Percentiles rank a stretch among this genome's conserved stretches.
These are phyloP conservation scores for Aspergillus intermedius DNA, from an alignment of 2,329 filamentous ascomycete species.

Conservation along the genomic window DNA sequence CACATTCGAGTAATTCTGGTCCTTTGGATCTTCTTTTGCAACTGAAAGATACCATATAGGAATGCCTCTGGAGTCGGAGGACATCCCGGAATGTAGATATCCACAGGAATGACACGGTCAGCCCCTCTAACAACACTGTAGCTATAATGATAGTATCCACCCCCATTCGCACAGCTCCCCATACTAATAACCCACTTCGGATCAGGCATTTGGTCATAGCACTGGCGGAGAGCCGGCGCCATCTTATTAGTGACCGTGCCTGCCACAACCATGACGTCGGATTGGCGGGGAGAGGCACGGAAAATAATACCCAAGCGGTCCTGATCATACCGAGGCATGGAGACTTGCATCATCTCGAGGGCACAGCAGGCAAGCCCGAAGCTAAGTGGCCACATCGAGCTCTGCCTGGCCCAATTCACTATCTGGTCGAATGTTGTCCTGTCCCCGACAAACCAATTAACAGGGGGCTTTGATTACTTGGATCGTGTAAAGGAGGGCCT, in stretches of 20 bases:
- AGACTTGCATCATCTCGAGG: conserved; percentile 91
- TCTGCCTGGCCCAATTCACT: conserved; percentile 81
- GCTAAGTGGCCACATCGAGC: conserved; percentile 86
- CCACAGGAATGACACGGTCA: conserved; percentile 72
- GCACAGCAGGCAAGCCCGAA: conserved; percentile 88
- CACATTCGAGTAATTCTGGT: conserved; percentile 52
- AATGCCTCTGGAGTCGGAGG: conserved; percentile 51
- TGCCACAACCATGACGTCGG: conserved; percentile 89
- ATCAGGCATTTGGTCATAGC: conserved; percentile 95
- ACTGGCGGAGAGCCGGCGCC: conserved; percentile 80
- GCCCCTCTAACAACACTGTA: conserved; percentile 72
- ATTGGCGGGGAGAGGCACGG: conserved; percentile 78
- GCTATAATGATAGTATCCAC: conserved; percentile 83
- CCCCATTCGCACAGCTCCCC: conserved; percentile 80
- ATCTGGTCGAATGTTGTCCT: conserved; percentile 58
- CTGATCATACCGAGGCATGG: conserved; percentile 83
- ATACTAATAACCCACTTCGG: conserved; percentile 83
- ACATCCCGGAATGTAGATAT: conserved; percentile 76
- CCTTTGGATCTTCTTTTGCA: conserved; percentile 70
- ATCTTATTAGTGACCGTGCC: conserved; percentile 95
- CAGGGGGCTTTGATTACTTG: too few relatives aligned
- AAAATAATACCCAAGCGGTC: conserved; percentile 86
- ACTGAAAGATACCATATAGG: conserved; percentile 65
- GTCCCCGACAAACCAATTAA: too few relatives aligned
- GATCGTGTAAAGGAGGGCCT: too few relatives aligned